Evolutionary conservation across 202 grass and related monocot genomes (phyloP), one percentile per base, ranked within the genome.

Genomic region (Digitaria exilis): DNA sequence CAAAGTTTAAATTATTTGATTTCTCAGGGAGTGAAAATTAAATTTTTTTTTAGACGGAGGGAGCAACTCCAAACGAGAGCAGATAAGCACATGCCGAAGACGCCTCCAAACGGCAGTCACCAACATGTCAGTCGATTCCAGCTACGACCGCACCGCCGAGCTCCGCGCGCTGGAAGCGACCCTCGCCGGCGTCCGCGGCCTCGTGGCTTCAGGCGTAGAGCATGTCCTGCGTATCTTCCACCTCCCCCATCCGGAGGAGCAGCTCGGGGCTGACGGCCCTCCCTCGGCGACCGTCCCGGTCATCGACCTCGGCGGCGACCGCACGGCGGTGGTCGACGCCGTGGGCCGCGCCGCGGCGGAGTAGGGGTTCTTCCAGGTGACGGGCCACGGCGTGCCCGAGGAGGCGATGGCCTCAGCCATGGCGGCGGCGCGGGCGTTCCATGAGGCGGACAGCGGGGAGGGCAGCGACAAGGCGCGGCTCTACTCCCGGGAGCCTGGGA

Each of bases 361-460:
- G 46, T 92, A 82, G 90, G 90, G 92, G 0, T 90, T 90, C 83
- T 88, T 92, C 78, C 85, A 90, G 71, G 82, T 92, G 74, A 75
- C 75, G 3, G 87, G 84, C 21, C 89, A 91, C 49, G 83, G 78
- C 3, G 86, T 91, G 43, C 84, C 86, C 9, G 28, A 0, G 3
- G 45, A 25, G 18, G 41, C 14, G 35, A 84, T 74, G 80, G 50
- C 6, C 12, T 24, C 65, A 5, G 80, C 81, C 2, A 1, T 78
- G 5, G 57, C 17, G 13, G 82, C 64, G 15, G 87, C 56, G 31
- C 29, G 75, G 3, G 75, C 48, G 12, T 95, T 95, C 82, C 90
- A 96, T 71, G 90, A 87, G n/a, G 22, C 28, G 9, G 39, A 5
- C n/a, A 41, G 75, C 50, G 93, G 86, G 11, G 65, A 81, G 44